A percentile compares a stretch with the other conserved stretches of the same genome.
Evolutionary conservation across 2,329 filamentous ascomycete genomes (phyloP).

Genomic region (Trichoderma harzianum): DNA sequence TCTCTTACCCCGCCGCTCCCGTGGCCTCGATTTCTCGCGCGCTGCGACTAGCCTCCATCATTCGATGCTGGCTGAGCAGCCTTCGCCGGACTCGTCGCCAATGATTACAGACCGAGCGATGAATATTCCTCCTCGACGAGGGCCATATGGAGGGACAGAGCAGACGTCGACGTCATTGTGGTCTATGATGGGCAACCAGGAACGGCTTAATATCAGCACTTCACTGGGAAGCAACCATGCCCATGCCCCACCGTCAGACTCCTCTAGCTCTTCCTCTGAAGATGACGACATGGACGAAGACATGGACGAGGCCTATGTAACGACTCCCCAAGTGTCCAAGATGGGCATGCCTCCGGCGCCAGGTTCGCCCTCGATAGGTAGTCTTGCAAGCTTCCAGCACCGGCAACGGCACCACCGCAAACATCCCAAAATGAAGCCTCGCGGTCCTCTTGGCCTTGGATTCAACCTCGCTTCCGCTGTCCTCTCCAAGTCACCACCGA

Average conservation of each 20-base stretch:
- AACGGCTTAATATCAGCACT: conserved; percentile 71
- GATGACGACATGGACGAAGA: conserved; percentile 70
- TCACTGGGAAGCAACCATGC: conserved; percentile 72
- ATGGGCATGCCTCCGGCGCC: conserved; percentile 46
- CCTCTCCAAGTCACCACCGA: conserved; percentile 73
- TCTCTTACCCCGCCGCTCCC: conserved; percentile 81
- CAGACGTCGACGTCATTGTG: conserved; percentile 71
- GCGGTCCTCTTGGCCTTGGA: conserved; percentile 48
- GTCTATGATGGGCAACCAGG: conserved; percentile 66
- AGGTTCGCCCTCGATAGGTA: conserved; percentile 68
- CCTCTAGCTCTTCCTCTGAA: conserved; percentile 69
- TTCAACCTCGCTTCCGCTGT: conserved; percentile 44
- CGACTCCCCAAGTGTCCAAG: conserved; percentile 74
- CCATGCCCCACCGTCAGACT: conserved; percentile 70
- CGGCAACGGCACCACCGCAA: conserved; percentile 68
- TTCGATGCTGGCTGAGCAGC: conserved; percentile 84
- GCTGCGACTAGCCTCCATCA: conserved; percentile 94
- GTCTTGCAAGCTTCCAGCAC: conserved; percentile 79
- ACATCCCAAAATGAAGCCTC: conserved; percentile 57
- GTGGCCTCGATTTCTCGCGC: conserved; percentile 88
- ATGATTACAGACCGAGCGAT: conserved; percentile 67
- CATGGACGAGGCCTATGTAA: conserved; percentile 76
- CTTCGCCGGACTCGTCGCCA: conserved; percentile 86
- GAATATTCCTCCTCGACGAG: conserved; percentile 55
- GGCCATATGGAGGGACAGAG: conserved; percentile 48